A percentile compares a stretch with the other conserved stretches of the same genome.
These are phyloP conservation scores for Candida andamanensis DNA, from an alignment of 805 yeast genomes.

Conservation along the genomic window DNA sequence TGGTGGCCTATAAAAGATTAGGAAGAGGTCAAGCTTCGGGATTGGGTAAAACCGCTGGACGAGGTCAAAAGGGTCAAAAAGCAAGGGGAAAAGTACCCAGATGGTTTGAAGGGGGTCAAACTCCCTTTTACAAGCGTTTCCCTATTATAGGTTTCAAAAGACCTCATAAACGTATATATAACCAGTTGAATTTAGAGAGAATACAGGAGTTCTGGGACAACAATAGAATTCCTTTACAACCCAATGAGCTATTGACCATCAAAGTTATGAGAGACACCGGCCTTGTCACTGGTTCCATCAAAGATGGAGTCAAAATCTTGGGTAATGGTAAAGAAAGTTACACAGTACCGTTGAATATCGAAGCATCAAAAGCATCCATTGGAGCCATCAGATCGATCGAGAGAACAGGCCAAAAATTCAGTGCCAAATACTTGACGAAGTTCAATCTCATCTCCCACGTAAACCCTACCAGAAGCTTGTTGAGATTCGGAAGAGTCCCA, in stretches of 20 bases:
- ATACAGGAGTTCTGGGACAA: slow-evolving; percentile 66
- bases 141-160: slow-evolving; percentile 87
- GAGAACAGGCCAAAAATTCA: slow-evolving; percentile 64
- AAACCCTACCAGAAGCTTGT: slow-evolving; percentile 63
- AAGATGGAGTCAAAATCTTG: slow-evolving; percentile 77
- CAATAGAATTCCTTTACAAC: slow-evolving; percentile 56
- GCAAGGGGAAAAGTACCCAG: slow-evolving; percentile 87
- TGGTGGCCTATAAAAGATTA: slow-evolving; percentile 58
- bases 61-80: slow-evolving; percentile 99
- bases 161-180: slow-evolving; percentile 47
- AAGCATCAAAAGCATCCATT: slow-evolving; percentile 75
- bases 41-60: slow-evolving; percentile 89
- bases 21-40: slow-evolving; percentile 97
- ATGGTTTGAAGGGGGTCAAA: slow-evolving; percentile 99
- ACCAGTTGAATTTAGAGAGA: slow-evolving; percentile 59
- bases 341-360: slow-evolving; percentile 64
- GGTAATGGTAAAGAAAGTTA: slow-evolving; percentile 54
- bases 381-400: slow-evolving; percentile 74
- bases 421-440: slow-evolving; percentile 59
- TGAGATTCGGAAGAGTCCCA: slow-evolving; percentile 75
- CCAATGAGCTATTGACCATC: slow-evolving; percentile 68
- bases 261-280: slow-evolving; percentile 72
- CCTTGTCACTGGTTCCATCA: slow-evolving; percentile 61
- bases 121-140: slow-evolving; percentile 78
- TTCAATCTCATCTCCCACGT: slow-evolving; percentile 72